phyloP scores from a whole-genome alignment of 306 rosid species.

The Prosopis cineraria region DNA sequence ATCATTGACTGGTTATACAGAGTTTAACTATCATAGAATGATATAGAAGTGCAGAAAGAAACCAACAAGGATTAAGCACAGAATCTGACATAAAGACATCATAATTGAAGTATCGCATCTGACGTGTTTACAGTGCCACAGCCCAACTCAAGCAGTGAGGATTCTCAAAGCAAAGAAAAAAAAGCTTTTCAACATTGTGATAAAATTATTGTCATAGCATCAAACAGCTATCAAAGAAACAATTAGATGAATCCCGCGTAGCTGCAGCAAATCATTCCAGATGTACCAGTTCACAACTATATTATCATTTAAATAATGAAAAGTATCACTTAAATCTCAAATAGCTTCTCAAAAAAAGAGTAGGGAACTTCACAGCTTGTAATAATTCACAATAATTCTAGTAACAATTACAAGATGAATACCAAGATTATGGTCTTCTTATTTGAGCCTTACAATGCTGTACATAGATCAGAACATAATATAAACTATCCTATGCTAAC shows the following conservation, averaged over 20 bases:
- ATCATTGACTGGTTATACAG: slow-evolving; percentile 18
- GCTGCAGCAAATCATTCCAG: not conserved
- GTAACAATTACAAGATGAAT: slow-evolving; percentile 27
- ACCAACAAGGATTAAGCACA: slow-evolving; percentile 1
- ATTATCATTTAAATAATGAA: not conserved
- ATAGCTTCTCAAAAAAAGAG: slow-evolving; percentile 4
- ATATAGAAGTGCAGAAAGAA: not conserved
- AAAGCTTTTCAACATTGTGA: not conserved
- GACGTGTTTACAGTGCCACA: not conserved
- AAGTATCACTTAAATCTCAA: not conserved
- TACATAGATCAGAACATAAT: slow-evolving; percentile 24
- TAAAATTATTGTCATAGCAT: slow-evolving; percentile 8
- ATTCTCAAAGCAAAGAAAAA: not conserved
- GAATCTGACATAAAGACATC: not conserved
- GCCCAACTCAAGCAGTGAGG: not conserved
- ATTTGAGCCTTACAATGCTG: slow-evolving; percentile 31
- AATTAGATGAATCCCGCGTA: slow-evolving; percentile 18
- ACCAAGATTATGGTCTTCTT: slow-evolving; percentile 13
- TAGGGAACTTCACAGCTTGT: slow-evolving; percentile 11
- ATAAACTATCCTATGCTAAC: not conserved
- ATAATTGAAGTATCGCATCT: not conserved
- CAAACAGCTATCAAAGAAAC: slow-evolving; percentile 23
- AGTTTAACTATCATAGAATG: not conserved
- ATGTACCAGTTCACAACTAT: not conserved
- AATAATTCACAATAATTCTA: slow-evolving; percentile 15